Conservation (phyloP, 1,284 basidiomycete species). For the Trichosporon sp. region DNA sequence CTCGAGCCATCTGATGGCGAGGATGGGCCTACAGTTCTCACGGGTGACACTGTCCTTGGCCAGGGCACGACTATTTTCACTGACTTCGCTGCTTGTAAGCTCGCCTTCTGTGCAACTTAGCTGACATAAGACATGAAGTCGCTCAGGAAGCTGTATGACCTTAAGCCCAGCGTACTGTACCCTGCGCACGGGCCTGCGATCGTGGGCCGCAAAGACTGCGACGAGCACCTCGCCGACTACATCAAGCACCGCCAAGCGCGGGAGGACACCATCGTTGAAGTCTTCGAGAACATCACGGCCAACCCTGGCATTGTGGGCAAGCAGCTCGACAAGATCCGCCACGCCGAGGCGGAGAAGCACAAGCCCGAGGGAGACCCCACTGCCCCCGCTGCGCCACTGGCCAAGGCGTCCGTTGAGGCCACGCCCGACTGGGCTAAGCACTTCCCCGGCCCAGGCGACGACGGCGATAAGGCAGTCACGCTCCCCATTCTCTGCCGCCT, state of each 20-base stretch:
- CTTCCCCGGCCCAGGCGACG: slow-evolving; percentile 3
- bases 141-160: slow-evolving; percentile 38
- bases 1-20: slow-evolving; percentile 50
- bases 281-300: slow-evolving; percentile 17
- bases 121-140: slow-evolving; percentile 36
- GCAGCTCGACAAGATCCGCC: slow-evolving; percentile 15
- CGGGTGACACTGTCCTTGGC: slow-evolving; percentile 85
- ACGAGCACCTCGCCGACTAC: slow-evolving; percentile 59
- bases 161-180: slow-evolving; percentile 55
- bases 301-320: slow-evolving; percentile 12
- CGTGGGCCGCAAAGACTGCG: slow-evolving; percentile 47
- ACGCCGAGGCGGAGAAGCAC: slow-evolving; percentile 11
- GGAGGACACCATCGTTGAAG: slow-evolving; percentile 62
- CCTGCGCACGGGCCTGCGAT: slow-evolving; percentile 79
- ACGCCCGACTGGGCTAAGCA: slow-evolving; percentile 1
- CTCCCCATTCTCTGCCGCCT: slow-evolving; percentile 29
- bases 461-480: slow-evolving; percentile 11
- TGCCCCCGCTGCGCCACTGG: background rate
- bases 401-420: background rate
- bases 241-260: slow-evolving; percentile 74
- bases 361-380: background rate
- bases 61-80: slow-evolving; percentile 87
- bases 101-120: background rate
- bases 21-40: slow-evolving; percentile 63
- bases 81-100: slow-evolving; percentile 67